Conservation (phyloP, 2,329 filamentous ascomycete species). For the Capronia epimyces region DNA sequence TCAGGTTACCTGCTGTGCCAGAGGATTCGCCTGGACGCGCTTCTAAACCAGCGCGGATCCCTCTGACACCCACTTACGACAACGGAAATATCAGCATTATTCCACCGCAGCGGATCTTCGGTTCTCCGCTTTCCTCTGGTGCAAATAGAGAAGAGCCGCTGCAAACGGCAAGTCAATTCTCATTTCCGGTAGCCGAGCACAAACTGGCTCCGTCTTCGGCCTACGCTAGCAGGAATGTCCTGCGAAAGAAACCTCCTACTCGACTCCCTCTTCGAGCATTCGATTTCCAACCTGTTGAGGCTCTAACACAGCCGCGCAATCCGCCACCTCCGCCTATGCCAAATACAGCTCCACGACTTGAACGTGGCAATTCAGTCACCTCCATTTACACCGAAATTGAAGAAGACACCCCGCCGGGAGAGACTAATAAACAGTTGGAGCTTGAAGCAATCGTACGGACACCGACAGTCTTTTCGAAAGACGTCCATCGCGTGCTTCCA, state of each 20-base stretch:
- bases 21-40: slow-evolving; percentile 27
- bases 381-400: slow-evolving; percentile 32
- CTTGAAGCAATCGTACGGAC: slow-evolving; percentile 24
- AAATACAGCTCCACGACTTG: background rate
- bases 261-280: slow-evolving; percentile 10
- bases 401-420: slow-evolving; percentile 23
- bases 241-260: slow-evolving; percentile 15
- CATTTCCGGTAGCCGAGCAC: slow-evolving; percentile 11
- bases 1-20: slow-evolving; percentile 14
- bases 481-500: slow-evolving; percentile 29
- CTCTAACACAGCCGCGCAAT: slow-evolving; percentile 8
- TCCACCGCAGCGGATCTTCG: slow-evolving; percentile 5
- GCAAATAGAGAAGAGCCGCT: background rate
- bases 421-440: slow-evolving; percentile 19
- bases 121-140: background rate
- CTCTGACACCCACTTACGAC: slow-evolving; percentile 29
- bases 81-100: slow-evolving; percentile 23
- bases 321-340: slow-evolving; percentile 4
- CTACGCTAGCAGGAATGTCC: slow-evolving; percentile 15
- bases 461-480: slow-evolving; percentile 20
- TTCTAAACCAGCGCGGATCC: slow-evolving; percentile 35
- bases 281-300: slow-evolving; percentile 1
- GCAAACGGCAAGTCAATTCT: background rate
- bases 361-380: slow-evolving; percentile 20
- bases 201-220: slow-evolving; percentile 22